A percentile compares a stretch with the other conserved stretches of the same genome.
These are phyloP conservation scores for Fusarium metavorans DNA, from an alignment of 2,329 filamentous ascomycete genomes.

Conservation along the genomic window DNA sequence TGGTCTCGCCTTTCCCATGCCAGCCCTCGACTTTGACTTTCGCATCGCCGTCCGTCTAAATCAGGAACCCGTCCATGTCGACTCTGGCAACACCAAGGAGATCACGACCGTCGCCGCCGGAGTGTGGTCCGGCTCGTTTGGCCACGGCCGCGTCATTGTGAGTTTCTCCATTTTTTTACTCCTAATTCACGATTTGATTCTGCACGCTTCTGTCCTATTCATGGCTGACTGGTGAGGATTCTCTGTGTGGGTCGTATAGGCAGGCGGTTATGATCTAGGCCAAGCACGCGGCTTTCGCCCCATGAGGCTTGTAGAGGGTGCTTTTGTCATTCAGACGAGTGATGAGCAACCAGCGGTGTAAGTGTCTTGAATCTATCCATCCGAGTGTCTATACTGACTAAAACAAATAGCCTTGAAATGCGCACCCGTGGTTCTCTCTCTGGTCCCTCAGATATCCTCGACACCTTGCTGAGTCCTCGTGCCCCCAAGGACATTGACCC, in stretches of 20 bases:
- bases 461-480: slow-evolving; percentile 53
- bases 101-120: slow-evolving; percentile 63
- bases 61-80: slow-evolving; percentile 57
- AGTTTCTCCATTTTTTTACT: slow-evolving; percentile 32
- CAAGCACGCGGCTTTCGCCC: slow-evolving; percentile 56
- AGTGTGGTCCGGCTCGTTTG: slow-evolving; percentile 62
- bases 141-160: slow-evolving; percentile 61
- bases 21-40: slow-evolving; percentile 62
- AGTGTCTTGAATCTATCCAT: slow-evolving; percentile 24
- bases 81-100: slow-evolving; percentile 58
- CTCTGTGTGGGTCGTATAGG: slow-evolving; percentile 43
- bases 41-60: slow-evolving; percentile 61
- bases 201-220: slow-evolving; percentile 12
- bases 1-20: slow-evolving; percentile 57
- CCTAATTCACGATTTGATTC: background rate
- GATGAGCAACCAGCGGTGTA: slow-evolving; percentile 61
- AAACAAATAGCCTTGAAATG: slow-evolving; percentile 53
- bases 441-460: slow-evolving; percentile 58
- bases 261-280: slow-evolving; percentile 57
- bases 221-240: slow-evolving; percentile 41
- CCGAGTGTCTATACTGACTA: slow-evolving; percentile 1
- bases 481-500: slow-evolving; percentile 55
- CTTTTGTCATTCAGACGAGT: slow-evolving; percentile 61
- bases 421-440: slow-evolving; percentile 62
- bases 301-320: slow-evolving; percentile 60